phyloP scores from a whole-genome alignment of 2,329 filamentous ascomycete genomes.

The Pseudogymnoascus sp. region DNA sequence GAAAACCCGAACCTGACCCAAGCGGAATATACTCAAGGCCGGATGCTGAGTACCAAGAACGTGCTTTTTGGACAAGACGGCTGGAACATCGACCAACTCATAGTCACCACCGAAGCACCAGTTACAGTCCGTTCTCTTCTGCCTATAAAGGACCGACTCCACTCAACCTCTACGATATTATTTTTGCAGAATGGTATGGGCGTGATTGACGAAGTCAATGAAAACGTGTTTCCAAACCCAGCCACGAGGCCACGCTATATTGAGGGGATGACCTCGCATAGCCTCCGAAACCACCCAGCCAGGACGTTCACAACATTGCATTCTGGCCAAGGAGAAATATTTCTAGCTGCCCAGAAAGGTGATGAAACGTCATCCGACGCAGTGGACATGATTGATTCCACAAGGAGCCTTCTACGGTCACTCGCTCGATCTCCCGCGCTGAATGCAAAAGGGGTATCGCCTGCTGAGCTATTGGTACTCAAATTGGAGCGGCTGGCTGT shows the following conservation, averaged over 20 bases:
- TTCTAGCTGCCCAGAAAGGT: conserved; percentile 24
- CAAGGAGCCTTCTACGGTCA: conserved; percentile 51
- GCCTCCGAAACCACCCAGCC: conserved; percentile 34
- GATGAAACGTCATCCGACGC: neutral
- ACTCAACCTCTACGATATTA: conserved; percentile 59
- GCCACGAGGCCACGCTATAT: conserved; percentile 64
- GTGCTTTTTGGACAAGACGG: conserved; percentile 29
- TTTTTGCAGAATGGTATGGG: conserved; percentile 79
- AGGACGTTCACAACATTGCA: conserved; percentile 34
- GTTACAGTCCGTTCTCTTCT: conserved; percentile 47
- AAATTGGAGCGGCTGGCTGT: conserved; percentile 76
- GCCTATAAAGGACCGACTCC: conserved; percentile 56
- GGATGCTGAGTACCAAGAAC: conserved; percentile 12
- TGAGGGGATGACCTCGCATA: conserved; percentile 27
- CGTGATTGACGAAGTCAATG: conserved; percentile 67
- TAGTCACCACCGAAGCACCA: conserved; percentile 58
- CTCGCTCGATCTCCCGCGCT: conserved; percentile 55
- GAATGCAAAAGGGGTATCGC: conserved; percentile 47
- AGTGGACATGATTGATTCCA: conserved; percentile 26
- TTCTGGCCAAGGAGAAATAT: conserved; percentile 26
- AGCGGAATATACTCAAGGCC: conserved; percentile 20
- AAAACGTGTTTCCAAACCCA: conserved; percentile 59
- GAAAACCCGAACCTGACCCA: conserved; percentile 17
- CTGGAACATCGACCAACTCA: conserved; percentile 54
- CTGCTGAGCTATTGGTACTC: conserved; percentile 54